A percentile compares a stretch with the other conserved stretches of the same genome.
phyloP scores from a whole-genome alignment of 2,329 filamentous ascomycete genomes.

The Talaromyces sp. region DNA sequence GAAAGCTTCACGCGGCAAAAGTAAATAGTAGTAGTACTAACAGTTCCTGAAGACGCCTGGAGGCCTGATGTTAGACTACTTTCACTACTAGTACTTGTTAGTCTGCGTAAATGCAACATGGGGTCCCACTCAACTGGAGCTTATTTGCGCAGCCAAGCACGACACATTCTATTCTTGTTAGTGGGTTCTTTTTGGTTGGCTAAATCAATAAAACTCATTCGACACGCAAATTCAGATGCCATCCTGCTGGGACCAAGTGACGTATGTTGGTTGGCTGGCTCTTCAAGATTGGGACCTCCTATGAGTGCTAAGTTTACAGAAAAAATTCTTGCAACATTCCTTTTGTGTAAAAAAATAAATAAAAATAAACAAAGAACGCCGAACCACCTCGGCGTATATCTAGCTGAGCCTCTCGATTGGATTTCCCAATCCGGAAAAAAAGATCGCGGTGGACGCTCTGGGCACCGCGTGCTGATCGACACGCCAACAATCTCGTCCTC shows the following conservation, averaged over 20 bases:
- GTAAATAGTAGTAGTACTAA: no score
- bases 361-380: no score
- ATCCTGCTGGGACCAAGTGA: background rate
- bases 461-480: background rate
- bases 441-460: background rate
- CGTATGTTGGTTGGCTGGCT: background rate
- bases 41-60: background rate
- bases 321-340: no score
- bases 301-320: no score
- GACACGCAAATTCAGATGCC: background rate
- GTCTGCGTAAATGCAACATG: background rate
- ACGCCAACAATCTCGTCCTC: no score
- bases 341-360: no score
- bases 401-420: no score
- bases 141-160: background rate
- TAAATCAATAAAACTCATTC: background rate
- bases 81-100: background rate
- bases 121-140: background rate
- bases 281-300: no score
- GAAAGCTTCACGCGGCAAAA: background rate
- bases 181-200: background rate
- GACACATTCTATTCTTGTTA: background rate
- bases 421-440: background rate
- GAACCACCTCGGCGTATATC: background rate
- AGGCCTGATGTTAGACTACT: background rate